Evolutionary conservation across 257 asterid genomes (phyloP).

Genomic region (Nyctanthes arbortristis): DNA sequence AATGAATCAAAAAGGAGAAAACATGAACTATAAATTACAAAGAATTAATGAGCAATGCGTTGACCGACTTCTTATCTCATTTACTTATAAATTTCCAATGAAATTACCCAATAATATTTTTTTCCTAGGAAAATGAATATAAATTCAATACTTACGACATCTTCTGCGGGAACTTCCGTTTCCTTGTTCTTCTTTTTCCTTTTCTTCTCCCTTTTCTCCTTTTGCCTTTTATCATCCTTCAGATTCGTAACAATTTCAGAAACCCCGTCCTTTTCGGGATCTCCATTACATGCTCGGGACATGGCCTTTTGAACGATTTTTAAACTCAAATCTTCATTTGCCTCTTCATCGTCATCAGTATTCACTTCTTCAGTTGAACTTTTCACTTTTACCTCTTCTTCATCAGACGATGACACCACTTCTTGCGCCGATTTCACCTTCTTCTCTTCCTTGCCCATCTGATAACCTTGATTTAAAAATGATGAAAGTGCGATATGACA

Average conservation of each 20-base stretch:
- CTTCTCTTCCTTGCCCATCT: conserved; percentile 53
- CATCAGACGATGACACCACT: conserved; percentile 34
- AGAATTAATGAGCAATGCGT: background rate
- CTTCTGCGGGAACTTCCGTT: conserved; percentile 30
- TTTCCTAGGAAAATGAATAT: conserved; percentile 3
- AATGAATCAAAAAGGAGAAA: background rate
- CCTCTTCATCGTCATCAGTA: conserved; percentile 64
- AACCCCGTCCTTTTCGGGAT: conserved; percentile 27
- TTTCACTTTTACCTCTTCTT: conserved; percentile 31
- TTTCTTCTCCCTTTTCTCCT: conserved; percentile 42
- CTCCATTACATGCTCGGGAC: conserved; percentile 29
- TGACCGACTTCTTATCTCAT: background rate
- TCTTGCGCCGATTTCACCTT: conserved; percentile 29
- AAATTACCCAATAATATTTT: background rate
- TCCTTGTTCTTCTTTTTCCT: conserved; percentile 42
- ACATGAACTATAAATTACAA: background rate
- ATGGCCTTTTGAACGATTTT: conserved; percentile 66
- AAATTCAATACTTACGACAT: conserved; percentile 36
- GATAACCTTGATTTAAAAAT: background rate
- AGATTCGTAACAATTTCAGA: conserved; percentile 37
- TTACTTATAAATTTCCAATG: background rate
- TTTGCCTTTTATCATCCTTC: conserved; percentile 38
- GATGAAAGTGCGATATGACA: background rate
- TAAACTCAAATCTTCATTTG: conserved; percentile 81
- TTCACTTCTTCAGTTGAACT: conserved; percentile 16